Evolutionary conservation across 208 protist species (phyloP), one percentile per base, ranked within the genome.

Genomic region (Acanthamoeba polyphaga): DNA sequence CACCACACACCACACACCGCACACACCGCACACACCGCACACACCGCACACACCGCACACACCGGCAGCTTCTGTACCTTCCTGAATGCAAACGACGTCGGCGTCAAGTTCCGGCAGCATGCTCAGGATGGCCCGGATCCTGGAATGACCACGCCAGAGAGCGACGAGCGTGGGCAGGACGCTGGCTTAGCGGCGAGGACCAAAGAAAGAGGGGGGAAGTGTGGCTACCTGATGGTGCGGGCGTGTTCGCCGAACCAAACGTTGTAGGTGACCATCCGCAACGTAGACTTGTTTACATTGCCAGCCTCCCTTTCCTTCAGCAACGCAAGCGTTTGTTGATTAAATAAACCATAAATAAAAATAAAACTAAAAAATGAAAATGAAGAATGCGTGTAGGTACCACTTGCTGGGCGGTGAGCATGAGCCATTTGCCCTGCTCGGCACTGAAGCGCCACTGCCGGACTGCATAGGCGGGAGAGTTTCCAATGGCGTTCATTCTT

Each of bases 81-180:
- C 85, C 58, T 91, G 85, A 15, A 91, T 38, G 32, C 85, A 91
- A 2, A 91, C 85, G 13, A 91, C 29, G 32, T 91, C 58, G 13
- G 85, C 29, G 0, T 91, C 85, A 32, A 91, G 55, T 13, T 91
- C 13, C 32, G 24, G n/a, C 0, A 91, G 34, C 85, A 91, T 64
- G 32, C 8, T 22, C 19, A 91, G 58, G 27, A 91, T 64, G 58
- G n/a, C 17, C 17, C 34, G 85, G 46, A 85, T 62, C 76, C 76
- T 85, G 49, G n/a, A 12, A 22, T 22, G 19, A 8, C 17, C 62
- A 22, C 62, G 3, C 29, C 15, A 22, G 1, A 68, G 62, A 78
- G 38, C 9, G 70, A 49, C 1, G n/a, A 78, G 34, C 13, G 5
- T 38, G 15, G 13, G 12, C 2, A 78, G 70, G 70, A 0, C 0